These are phyloP conservation scores for Microcos paniculata DNA, from an alignment of 345 rosid genomes.

Conservation along the genomic window DNA sequence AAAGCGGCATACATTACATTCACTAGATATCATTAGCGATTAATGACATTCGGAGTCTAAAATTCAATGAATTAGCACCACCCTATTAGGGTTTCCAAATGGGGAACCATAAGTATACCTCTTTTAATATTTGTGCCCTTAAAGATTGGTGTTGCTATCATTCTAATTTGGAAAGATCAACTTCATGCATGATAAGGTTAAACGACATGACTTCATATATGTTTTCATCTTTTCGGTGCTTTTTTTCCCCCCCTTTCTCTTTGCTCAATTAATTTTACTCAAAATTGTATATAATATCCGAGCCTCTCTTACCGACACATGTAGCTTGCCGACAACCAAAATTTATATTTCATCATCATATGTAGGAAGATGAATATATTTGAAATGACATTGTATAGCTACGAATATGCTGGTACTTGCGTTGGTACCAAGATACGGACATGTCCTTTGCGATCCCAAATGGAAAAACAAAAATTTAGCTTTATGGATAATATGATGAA, in stretches of 20 bases:
- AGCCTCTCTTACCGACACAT: background rate
- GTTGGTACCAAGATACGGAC: conserved; percentile 28
- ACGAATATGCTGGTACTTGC: conserved; percentile 28
- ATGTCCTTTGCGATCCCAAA: conserved; percentile 21
- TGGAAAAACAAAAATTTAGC: background rate
- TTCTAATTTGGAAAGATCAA: background rate
- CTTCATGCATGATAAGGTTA: background rate
- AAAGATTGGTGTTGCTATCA: conserved; percentile 2
- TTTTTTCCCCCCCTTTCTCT: background rate
- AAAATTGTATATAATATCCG: background rate
- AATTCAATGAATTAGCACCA: background rate
- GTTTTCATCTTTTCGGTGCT: background rate
- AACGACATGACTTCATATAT: background rate
- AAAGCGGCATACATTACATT: background rate
- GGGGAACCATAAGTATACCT: background rate
- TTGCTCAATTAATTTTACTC: background rate
- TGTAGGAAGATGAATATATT: background rate
- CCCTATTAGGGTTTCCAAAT: background rate
- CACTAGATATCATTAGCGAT: background rate
- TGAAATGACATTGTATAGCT: conserved; percentile 7
- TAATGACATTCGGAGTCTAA: background rate
- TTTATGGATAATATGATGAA: conserved; percentile 18
- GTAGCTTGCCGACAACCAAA: conserved; percentile 1
- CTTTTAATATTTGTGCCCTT: conserved; percentile 5
- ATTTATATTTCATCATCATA: conserved; percentile 3